Evolutionary conservation across 164 flowering plant genomes (phyloP), one percentile per base, ranked within the genome.

Genomic region (Magnolia kwangsiensis): DNA sequence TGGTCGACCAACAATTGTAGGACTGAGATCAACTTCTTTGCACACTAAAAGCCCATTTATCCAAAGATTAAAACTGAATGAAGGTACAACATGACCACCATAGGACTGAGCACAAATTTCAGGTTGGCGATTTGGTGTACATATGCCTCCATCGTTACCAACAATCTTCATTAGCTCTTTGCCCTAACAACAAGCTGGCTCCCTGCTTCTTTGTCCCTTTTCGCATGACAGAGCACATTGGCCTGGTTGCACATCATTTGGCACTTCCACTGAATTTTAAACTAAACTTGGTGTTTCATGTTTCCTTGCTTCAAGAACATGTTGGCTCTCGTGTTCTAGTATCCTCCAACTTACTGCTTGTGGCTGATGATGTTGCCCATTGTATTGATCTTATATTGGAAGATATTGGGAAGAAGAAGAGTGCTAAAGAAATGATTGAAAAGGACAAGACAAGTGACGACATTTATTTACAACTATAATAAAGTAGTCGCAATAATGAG

Each of bases 41-140:
- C 18, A 8, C 7, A 16, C 13, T 69, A 18, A 18, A 45, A n/a
- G 51, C 4, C 8, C 14, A 37, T 45, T 16, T 69, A 7, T 19
- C 14, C 13, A 2, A 8, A 21, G 51, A 51, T 11, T 24, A 37
- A 69, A 10, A 45, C 21, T 8, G 18, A 37, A 69, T 69, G 72
- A 69, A 45, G 23, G 20, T 16, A 18, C 10, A 18, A 5, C 10
- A 20, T 16, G 24, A 69, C n/a, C 2, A 7, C 9, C 51, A 29
- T 9, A 7, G 14, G 20, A 19, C 23, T 2, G 51, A 69, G 20
- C 9, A 6, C 6, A 18, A 37, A 18, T 79, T 75, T 51, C 4
- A n/a, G 24, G 58, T 79, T 6, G 79, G 81, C 0, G 72, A 82
- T 45, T 69, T 16, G 23, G 84, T 79, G 2, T 76, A 58, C 19